Base-by-base conservation (phyloP, 352 stramenopile species). In the Pythium oligandrum region DNA sequence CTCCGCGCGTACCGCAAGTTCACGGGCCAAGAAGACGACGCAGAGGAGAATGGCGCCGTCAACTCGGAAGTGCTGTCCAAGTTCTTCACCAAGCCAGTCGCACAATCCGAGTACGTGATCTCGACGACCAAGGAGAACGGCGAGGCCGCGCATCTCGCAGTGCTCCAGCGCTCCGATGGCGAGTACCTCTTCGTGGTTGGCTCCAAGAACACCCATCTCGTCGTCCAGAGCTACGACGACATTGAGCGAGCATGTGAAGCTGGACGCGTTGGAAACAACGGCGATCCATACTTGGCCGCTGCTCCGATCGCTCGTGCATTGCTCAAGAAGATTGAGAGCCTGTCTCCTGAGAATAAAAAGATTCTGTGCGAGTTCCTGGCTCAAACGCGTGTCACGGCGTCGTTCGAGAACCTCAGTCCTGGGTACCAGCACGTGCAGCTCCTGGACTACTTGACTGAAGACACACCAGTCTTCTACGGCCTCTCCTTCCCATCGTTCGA, bases 141-240 rank as follows among this genome's bases (percentile, higher is more conserved):
- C 42, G 82, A 93, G 44, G 78, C 79, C 2, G 82, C 71, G 4
- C 82, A 93, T 51, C 59, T 93, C 32, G 64, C 79, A 1, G 78
- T 93, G 38, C 61, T 93, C 12, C 88, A 90, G 61, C 74, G 75
- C 6, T 61, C 49, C 4, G 77, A 90, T 45, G 77, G 75, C n/a
- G 46, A 59, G 40, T 90, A 82, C 37, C 51, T 93, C 3, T 90
- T 84, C 59, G 72, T 81, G 8, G 62, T 90, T 7, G 83, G 83
- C 17, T 93, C 83, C 37, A 93, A 93, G 67, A 93, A 90, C 57
- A 90, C 79, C 30, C 83, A 93, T 63, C 55, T 93, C 45, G 33
- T 88, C 5, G 75, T 73, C 6, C 51, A 61, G 33, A 78, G 60
- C 4, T 9, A 74, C 1, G 68, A 83, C 0, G 78, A 90, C 48